Base-by-base conservation (phyloP, 306 rosid species). In the Pachyrhizus erosus region DNA sequence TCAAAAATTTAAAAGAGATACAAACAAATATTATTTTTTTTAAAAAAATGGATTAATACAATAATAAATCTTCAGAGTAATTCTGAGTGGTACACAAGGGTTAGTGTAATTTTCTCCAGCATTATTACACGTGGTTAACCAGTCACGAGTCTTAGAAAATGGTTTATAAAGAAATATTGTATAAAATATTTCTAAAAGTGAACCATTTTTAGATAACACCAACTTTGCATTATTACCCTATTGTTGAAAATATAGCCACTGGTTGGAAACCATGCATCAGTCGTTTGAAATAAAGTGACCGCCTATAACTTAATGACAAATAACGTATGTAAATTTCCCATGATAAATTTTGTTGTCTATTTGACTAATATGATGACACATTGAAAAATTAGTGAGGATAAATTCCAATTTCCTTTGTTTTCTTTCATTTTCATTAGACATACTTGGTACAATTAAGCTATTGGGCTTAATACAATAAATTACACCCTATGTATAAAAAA, bases 41-140 rank as follows among this genome's bases (percentile, higher is more conserved):
- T 27, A 27, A 27, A 1, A n/a, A n/a, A n/a, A n/a, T 27, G 31
- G 31, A 1, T 27, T 27, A 27, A 27, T 1, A 27, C 31, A 27
- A 27, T 27, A 3, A 27, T 3, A 27, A 27, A 55, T 54, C 5
- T 23, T 29, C 15, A 74, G 24, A 65, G 57, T 66, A 40, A 20
- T 66, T 79, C 49, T 54, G n/a, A 74, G 60, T 66, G 21, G n/a
- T 65, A 51, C 76, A 40, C 33, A 52, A 62, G 75, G 37, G 33
- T 76, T 69, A 34, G 18, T 43, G 2, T 58, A 9, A 49, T 43
- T 66, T 78, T 78, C 66, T 12, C 40, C 17, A 20, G 39, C 66
- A 33, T 31, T 33, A 13, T 33, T 66, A 13, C 9, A 33, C 33
- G n/a, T 34, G 69, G 23, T 69, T 54, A 55, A 42, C 55, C 83